A percentile compares a stretch with the other conserved stretches of the same genome.
These are phyloP conservation scores for Phytopythium litorale DNA, from an alignment of 352 stramenopile species.

Conservation along the genomic window DNA sequence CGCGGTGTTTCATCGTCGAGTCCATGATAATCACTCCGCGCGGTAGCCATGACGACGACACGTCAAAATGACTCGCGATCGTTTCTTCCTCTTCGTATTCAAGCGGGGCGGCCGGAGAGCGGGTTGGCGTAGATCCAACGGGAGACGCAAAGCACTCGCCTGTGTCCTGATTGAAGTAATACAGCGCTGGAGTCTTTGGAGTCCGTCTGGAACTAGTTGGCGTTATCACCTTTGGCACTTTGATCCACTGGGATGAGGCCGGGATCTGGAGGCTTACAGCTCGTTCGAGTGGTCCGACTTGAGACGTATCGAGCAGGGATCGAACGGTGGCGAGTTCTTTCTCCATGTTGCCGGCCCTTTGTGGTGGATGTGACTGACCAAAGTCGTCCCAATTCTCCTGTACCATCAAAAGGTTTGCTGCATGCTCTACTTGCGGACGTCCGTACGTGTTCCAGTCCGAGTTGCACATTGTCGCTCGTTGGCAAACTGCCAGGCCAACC, in stretches of 20 bases:
- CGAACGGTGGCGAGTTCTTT: constrained; percentile 17
- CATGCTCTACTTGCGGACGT: constrained; percentile 9
- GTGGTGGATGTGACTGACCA: not conserved
- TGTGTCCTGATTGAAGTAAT: constrained; percentile 72
- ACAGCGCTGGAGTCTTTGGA: constrained; percentile 10
- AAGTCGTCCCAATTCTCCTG: constrained; percentile 1
- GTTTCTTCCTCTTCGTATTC: constrained; percentile 56
- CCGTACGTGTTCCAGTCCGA: constrained; percentile 7
- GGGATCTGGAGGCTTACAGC: constrained; percentile 29
- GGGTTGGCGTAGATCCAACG: not conserved
- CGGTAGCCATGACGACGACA: not conserved
- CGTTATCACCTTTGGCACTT: constrained; percentile 10
- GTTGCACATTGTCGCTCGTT: constrained; percentile 27
- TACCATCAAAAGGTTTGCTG: not conserved
- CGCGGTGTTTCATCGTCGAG: constrained; percentile 24
- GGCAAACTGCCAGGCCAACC: constrained; percentile 32
- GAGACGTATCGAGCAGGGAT: constrained; percentile 11
- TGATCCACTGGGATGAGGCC: constrained; percentile 62
- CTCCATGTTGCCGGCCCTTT: not conserved
- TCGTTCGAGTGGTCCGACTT: constrained; percentile 16
- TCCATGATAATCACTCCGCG: not conserved
- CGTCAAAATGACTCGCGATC: constrained; percentile 11
- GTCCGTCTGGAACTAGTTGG: not conserved
- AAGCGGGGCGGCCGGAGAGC: constrained; percentile 13
- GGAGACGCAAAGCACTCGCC: constrained; percentile 21